Percentiles rank a stretch among this genome's conserved stretches.
These are phyloP conservation scores for Digitaria exilis DNA, from an alignment of 202 grass and related monocot species.

Conservation along the genomic window DNA sequence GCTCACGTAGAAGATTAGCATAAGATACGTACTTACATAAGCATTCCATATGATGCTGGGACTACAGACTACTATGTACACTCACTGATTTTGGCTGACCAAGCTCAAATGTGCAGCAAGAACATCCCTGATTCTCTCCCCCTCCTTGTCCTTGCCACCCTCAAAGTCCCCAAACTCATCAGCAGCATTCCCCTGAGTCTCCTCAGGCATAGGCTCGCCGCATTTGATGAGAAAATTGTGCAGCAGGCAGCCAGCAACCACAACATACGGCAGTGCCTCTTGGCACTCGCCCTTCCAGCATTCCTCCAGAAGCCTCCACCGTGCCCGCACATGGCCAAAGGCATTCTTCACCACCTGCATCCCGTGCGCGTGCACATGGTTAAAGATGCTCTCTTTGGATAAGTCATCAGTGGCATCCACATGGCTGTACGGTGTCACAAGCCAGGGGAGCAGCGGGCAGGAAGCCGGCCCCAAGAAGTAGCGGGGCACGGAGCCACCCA, in stretches of 20 bases:
- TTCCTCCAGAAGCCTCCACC: constrained; percentile 72
- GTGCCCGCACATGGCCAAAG: constrained; percentile 60
- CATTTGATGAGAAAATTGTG: constrained; percentile 82
- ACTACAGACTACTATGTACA: constrained; percentile 22
- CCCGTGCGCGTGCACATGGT: constrained; percentile 70
- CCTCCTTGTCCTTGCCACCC: constrained; percentile 71
- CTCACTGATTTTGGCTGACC: constrained; percentile 52
- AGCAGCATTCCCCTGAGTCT: constrained; percentile 14
- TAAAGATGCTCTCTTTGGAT: constrained; percentile 70
- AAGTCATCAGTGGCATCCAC: neutral
- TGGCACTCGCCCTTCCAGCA: constrained; percentile 84
- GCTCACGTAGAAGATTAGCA: constrained; percentile 14
- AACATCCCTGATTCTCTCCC: constrained; percentile 76
- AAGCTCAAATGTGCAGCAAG: constrained; percentile 73
- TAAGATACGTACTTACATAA: constrained; percentile 24
- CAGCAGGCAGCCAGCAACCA: constrained; percentile 73
- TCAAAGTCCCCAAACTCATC: constrained; percentile 60
- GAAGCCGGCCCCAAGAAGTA: constrained; percentile 73
- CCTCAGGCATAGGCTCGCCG: constrained; percentile 51
- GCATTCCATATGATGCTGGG: constrained; percentile 26
- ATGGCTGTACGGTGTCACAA: constrained; percentile 66
- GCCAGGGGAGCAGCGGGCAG: constrained; percentile 84
- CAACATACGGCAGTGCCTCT: constrained; percentile 82
- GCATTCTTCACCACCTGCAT: constrained; percentile 57
- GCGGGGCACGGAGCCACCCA: constrained; percentile 58